Evolutionary conservation across 2,329 filamentous ascomycete species (phyloP).

Genomic region (Zasmidium citrigriseum): DNA sequence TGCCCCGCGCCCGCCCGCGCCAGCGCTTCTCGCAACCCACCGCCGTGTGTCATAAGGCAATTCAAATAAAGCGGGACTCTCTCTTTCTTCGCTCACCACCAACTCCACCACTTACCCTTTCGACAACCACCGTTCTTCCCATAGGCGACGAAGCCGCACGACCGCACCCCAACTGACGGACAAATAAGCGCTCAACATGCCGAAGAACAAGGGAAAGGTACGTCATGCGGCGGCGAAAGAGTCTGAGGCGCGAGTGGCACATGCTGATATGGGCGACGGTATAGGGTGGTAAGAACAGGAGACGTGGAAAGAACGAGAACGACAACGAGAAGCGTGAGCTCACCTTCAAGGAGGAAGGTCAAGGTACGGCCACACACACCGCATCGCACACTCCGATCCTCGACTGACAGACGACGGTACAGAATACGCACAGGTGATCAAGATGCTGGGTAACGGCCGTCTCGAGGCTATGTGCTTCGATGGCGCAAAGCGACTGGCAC

Average conservation of each 20-base stretch:
- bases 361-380: conserved; percentile 57
- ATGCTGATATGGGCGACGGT: conserved; percentile 43
- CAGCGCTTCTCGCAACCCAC: background rate
- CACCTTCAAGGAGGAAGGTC: conserved; percentile 97
- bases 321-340: conserved; percentile 99
- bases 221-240: conserved; percentile 33
- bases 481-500: conserved; percentile 79
- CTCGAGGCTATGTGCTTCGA: conserved; percentile 95
- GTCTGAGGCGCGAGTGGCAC: conserved; percentile 9
- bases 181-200: conserved; percentile 64
- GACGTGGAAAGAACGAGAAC: conserved; percentile 83
- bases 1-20: background rate
- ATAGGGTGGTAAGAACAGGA: conserved; percentile 92
- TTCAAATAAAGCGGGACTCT: background rate
- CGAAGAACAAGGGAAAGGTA: conserved; percentile 99
- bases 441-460: conserved; percentile 95
- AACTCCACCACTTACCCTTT: conserved; percentile 7
- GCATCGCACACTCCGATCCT: background rate
- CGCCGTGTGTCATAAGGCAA: background rate
- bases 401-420: conserved; percentile 5
- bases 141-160: conserved; percentile 31
- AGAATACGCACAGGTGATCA: conserved; percentile 84
- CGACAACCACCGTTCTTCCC: background rate
- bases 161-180: background rate
- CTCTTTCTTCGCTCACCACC: conserved; percentile 10